A percentile compares a stretch with the other conserved stretches of the same genome.
phyloP scores from a whole-genome alignment of 495 filamentous ascomycete species.

The Daldinia decipiens region DNA sequence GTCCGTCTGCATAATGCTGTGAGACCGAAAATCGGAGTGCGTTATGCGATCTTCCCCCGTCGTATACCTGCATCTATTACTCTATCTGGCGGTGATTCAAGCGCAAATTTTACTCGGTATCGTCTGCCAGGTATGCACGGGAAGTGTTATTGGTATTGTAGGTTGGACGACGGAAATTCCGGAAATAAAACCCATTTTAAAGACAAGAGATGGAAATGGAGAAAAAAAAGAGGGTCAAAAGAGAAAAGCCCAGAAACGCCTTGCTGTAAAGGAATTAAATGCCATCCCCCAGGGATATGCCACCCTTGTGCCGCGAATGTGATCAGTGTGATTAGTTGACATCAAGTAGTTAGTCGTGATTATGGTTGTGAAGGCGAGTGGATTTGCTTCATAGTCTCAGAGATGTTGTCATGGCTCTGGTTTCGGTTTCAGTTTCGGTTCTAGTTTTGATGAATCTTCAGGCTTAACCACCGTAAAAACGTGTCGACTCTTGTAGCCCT shows the following conservation, averaged over 20 bases:
- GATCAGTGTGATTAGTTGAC: not conserved
- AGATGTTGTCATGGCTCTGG: not conserved
- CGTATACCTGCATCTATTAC: not conserved
- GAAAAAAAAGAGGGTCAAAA: not conserved
- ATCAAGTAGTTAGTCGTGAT: not conserved
- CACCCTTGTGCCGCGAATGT: constrained; percentile 2
- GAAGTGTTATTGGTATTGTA: not conserved
- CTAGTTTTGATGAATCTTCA: not conserved
- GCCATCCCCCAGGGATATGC: not conserved
- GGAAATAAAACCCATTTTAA: not conserved
- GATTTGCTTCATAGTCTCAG: not conserved
- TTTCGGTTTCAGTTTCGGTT: not conserved
- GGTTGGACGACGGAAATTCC: not conserved
- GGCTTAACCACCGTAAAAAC: constrained; percentile 56
- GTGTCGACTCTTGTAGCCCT: constrained; percentile 74
- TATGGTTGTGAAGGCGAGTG: not conserved
- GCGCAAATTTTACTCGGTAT: not conserved
- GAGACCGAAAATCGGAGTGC: not conserved
- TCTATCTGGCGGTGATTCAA: not conserved
- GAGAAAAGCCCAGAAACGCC: constrained; percentile 22
- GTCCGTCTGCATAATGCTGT: not conserved
- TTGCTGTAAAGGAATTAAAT: constrained; percentile 29
- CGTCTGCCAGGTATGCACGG: not conserved
- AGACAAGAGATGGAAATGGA: not conserved
- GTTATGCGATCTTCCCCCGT: not conserved